Evolutionary conservation across 1,139 yeast species (phyloP), one percentile per base, ranked within the genome.

Genomic region (Yamadazyma aaseri): DNA sequence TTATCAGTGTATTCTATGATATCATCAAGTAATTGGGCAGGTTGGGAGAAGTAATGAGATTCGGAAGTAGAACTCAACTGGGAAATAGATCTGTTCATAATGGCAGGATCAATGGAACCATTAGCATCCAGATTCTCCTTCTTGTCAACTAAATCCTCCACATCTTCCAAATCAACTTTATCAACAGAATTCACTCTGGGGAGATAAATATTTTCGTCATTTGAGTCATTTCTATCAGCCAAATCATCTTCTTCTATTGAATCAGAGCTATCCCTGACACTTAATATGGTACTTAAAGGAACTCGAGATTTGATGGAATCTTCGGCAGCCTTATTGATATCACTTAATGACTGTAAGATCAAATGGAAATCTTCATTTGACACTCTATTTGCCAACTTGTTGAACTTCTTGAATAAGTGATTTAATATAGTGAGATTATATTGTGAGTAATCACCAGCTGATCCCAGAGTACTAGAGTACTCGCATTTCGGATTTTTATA

Each of bases 401-500:
- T 22, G n/a, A 22, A 11, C n/a, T n/a, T 22, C 12, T 22, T 22
- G 12, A 22, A 22, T n/a, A 22, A 11, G 6, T 22, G 25, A 22
- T 22, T 22, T 6, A 22, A 12, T 10, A 22, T 11, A 10, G 25
- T 11, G 6, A 9, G 25, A 22, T 22, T 22, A 12, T 22, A 22
- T 22, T 22, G 25, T 7, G 25, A 22, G 6, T 22, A 12, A 10
- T 22, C 25, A 22, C 25, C 25, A 7, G 12, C n/a, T 11, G n/a
- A 11, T 6, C 6, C 6, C 12, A 7, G n/a, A 22, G 6, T 11
- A 6, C 6, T 7, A 7, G 59, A 55, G 23, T 28, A 36, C 3
- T 25, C 29, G 32, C 40, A 37, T 9, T 26, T 26, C 6, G 18
- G 6, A 24, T 37, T 37, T 3, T 17, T 20, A 17, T 37, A 37